Evolutionary conservation across 139 green algal species (phyloP).

Genomic region (Bryopsis sp.): DNA sequence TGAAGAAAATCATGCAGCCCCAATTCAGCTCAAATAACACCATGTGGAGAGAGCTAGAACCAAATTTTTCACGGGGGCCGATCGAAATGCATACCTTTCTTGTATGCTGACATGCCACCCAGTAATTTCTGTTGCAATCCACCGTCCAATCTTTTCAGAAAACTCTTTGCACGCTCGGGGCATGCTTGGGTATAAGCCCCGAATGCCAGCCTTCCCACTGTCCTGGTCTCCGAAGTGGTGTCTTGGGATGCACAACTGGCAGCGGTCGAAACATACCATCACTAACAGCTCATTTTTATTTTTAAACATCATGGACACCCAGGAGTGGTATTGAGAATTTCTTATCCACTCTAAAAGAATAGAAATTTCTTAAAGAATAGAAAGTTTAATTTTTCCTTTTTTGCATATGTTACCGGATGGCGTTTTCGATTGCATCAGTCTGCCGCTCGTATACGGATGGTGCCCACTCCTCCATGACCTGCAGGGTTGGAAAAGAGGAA

Average conservation of each 20-base stretch:
- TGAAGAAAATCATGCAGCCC: no score
- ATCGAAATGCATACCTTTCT: background rate
- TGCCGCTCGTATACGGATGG: background rate
- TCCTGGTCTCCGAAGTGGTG: slow-evolving; percentile 7
- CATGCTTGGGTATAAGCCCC: background rate
- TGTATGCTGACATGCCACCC: background rate
- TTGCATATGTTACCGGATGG: no score
- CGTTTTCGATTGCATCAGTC: background rate
- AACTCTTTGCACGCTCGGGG: background rate
- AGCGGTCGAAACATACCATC: no score
- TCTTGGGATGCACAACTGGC: slow-evolving; percentile 12
- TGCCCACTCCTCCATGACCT: no score
- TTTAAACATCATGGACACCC: no score
- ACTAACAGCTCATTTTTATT: no score
- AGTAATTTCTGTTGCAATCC: background rate
- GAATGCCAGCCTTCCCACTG: background rate
- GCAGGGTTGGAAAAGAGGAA: background rate
- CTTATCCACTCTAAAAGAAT: no score
- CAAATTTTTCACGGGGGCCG: background rate
- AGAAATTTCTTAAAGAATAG: no score
- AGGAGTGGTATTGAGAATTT: no score
- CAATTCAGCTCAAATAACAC: no score
- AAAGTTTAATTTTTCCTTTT: no score
- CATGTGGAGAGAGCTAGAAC: background rate
- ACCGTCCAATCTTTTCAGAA: slow-evolving; percentile 9